Evolutionary conservation across 2,329 filamentous ascomycete genomes (phyloP).

Genomic region (Metarhizium rileyi): DNA sequence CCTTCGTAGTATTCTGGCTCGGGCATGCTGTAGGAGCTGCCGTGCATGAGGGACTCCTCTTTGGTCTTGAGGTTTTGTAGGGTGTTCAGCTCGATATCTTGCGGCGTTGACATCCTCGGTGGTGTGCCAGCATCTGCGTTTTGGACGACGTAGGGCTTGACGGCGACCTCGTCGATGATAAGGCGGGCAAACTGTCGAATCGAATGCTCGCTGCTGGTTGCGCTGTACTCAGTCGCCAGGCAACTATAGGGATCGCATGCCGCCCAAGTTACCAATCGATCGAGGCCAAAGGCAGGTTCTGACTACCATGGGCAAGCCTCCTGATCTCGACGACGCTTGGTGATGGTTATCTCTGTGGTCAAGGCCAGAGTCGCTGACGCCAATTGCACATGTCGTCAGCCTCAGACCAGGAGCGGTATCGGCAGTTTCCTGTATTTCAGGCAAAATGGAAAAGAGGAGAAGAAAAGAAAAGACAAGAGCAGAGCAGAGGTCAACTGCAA

Average conservation of each 20-base stretch:
- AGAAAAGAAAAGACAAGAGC: no score
- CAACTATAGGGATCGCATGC: neutral
- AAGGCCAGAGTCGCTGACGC: neutral
- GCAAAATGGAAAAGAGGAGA: no score
- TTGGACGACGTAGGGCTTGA: neutral
- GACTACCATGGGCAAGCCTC: neutral
- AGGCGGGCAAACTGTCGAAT: neutral
- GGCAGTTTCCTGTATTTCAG: neutral
- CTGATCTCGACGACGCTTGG: neutral
- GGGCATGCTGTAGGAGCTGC: constrained; percentile 42
- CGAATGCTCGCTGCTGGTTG: neutral
- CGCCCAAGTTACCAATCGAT: neutral
- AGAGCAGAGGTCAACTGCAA: no score
- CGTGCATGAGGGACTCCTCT: constrained; percentile 44
- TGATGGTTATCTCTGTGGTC: neutral
- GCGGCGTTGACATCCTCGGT: constrained; percentile 28
- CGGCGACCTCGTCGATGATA: neutral
- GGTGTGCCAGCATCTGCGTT: neutral
- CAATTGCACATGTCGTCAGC: neutral
- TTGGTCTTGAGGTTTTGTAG: constrained; percentile 47
- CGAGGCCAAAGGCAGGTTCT: neutral
- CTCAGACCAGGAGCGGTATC: no score
- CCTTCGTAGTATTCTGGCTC: constrained; percentile 39
- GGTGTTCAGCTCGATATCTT: constrained; percentile 45
- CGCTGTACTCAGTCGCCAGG: neutral